Evolutionary conservation across 1,139 yeast genomes (phyloP).

Genomic region (Lodderomyces elongisporus): DNA sequence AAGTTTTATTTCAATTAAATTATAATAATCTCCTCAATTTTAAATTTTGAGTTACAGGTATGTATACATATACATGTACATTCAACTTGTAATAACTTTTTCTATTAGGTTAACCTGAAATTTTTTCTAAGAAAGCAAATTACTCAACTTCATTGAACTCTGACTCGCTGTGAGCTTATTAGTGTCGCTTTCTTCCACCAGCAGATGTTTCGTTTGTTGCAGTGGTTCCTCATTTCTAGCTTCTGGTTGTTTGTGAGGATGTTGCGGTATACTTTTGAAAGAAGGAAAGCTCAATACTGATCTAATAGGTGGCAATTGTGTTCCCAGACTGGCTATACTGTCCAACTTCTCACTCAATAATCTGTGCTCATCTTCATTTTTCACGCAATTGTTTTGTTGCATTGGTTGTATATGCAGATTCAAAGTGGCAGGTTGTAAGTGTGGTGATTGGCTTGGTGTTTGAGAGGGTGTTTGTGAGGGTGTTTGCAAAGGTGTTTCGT

Average conservation of each 20-base stretch:
- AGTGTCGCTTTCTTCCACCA: no score
- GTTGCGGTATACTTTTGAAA: constrained; percentile 4
- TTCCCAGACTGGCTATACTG: constrained; percentile 38
- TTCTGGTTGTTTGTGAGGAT: background rate
- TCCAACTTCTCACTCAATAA: constrained; percentile 16
- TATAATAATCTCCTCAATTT: no score
- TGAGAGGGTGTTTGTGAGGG: constrained; percentile 29
- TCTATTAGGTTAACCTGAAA: no score
- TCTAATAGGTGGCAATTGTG: constrained; percentile 42
- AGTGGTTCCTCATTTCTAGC: background rate
- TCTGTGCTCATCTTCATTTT: background rate
- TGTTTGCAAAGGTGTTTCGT: constrained; percentile 23
- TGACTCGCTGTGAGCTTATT: no score
- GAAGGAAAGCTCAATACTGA: constrained; percentile 33
- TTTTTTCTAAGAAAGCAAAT: background rate
- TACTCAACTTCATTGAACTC: background rate
- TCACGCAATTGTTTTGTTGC: constrained; percentile 18
- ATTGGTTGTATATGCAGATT: background rate
- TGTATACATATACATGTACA: no score
- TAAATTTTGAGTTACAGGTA: no score
- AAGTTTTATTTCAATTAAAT: no score
- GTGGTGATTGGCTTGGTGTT: constrained; percentile 45
- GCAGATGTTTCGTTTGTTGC: background rate
- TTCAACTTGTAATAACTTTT: no score
- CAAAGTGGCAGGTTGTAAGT: constrained; percentile 22